Conservation (phyloP, 2,329 filamentous ascomycete species). For the Arthrocladium fulminans region DNA sequence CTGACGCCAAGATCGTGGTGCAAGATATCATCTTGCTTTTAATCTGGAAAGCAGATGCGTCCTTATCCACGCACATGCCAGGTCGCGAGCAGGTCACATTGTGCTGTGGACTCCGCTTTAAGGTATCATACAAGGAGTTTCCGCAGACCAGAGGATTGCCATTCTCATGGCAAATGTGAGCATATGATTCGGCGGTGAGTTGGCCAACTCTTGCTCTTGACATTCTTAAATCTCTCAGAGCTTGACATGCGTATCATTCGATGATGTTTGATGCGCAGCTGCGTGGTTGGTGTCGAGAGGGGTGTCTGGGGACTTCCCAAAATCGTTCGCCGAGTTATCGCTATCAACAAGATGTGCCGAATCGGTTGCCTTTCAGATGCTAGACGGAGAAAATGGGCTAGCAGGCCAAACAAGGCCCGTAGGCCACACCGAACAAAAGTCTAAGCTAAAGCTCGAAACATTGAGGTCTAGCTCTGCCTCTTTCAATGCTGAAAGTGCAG, state of each 20-base stretch:
- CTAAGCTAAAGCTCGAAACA: conserved; percentile 18
- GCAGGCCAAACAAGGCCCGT: no score
- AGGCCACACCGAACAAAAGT: conserved; percentile 19
- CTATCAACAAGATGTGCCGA: no score
- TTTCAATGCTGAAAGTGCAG: conserved; percentile 11
- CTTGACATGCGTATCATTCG: not conserved
- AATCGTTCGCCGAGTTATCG: no score
- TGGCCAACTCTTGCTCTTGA: not conserved
- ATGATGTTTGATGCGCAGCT: not conserved
- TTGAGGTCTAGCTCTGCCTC: not conserved
- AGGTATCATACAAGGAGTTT: not conserved
- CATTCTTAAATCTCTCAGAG: not conserved
- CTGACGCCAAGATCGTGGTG: not conserved
- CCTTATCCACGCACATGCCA: not conserved
- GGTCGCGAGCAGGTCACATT: not conserved
- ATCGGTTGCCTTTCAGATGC: no score
- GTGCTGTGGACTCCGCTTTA: not conserved
- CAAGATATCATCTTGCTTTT: not conserved
- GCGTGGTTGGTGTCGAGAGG: no score
- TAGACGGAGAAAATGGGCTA: no score
- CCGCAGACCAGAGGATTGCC: not conserved
- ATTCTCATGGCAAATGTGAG: not conserved
- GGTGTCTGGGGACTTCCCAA: no score
- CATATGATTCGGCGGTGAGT: not conserved
- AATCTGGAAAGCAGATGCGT: not conserved